Evolutionary conservation across 2,329 filamentous ascomycete genomes (phyloP).

Genomic region (Fusarium transvaalense): DNA sequence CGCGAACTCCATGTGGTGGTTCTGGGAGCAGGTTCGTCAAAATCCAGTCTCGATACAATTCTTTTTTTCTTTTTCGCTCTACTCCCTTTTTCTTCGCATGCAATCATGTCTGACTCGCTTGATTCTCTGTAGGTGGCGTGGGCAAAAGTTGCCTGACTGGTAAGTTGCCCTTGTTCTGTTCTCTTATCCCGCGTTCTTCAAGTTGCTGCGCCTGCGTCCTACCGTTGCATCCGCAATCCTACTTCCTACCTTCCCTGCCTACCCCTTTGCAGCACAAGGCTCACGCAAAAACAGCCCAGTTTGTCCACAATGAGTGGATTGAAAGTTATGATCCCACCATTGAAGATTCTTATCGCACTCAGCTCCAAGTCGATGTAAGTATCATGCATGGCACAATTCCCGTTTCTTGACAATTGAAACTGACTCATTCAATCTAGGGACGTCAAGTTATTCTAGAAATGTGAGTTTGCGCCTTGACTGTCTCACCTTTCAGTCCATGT

Average conservation of each 20-base stretch:
- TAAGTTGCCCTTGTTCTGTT: conserved; percentile 57
- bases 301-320: conserved; percentile 94
- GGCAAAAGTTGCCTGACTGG: conserved; percentile 94
- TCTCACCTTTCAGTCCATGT: conserved; percentile 30
- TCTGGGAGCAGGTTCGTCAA: conserved; percentile 77
- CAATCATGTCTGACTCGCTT: conserved; percentile 50
- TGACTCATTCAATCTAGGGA: conserved; percentile 67
- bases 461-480: conserved; percentile 61
- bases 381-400: conserved; percentile 14
- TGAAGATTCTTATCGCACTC: conserved; percentile 81
- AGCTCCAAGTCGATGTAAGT: conserved; percentile 86
- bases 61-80: conserved; percentile 6
- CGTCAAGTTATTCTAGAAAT: conserved; percentile 92
- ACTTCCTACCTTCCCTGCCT: conserved; percentile 31
- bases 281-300: conserved; percentile 74
- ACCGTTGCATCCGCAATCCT: conserved; percentile 29
- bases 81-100: conserved; percentile 17
- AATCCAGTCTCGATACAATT: conserved; percentile 22
- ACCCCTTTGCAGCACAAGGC: conserved; percentile 30
- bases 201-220: conserved; percentile 26
- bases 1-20: conserved; percentile 88
- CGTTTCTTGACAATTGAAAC: conserved; percentile 40
- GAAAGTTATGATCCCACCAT: conserved; percentile 87
- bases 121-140: conserved; percentile 75
- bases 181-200: conserved; percentile 28